phyloP scores from a whole-genome alignment of 192 early-diverging fungal genomes.

The Spizellomyces sp. region DNA sequence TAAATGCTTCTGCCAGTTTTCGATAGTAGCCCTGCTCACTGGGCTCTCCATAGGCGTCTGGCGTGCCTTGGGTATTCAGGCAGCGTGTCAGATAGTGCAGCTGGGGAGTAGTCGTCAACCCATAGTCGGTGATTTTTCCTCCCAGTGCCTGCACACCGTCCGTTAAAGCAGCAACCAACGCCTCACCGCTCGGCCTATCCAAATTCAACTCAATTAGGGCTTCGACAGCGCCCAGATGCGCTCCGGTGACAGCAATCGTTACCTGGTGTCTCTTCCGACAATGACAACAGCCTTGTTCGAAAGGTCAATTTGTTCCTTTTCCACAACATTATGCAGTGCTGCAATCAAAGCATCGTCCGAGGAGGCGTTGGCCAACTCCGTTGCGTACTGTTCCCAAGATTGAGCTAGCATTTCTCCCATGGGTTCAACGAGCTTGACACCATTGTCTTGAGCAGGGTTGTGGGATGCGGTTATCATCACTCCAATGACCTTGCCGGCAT shows the following conservation, averaged over 20 bases:
- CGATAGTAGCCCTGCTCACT: conserved; percentile 89
- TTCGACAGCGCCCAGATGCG: too few species aligned
- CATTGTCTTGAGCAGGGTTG: conserved; percentile 96
- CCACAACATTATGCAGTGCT: conserved; percentile 66
- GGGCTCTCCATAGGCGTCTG: conserved; percentile 83
- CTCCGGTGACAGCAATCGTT: neutral
- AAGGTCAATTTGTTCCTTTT: conserved; percentile 71
- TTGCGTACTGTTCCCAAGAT: conserved; percentile 93
- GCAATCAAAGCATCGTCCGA: conserved; percentile 63
- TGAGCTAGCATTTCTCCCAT: conserved; percentile 98
- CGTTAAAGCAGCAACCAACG: conserved; percentile 76
- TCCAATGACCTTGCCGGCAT: conserved; percentile 83
- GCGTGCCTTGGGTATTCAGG: conserved; percentile 77
- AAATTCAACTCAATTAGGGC: neutral
- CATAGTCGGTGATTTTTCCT: conserved; percentile 74
- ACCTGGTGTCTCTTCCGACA: conserved; percentile 92
- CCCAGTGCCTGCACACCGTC: conserved; percentile 79
- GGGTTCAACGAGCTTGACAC: conserved; percentile 97
- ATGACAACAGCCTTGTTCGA: conserved; percentile 70
- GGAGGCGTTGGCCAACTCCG: conserved; percentile 81
- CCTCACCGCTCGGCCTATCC: conserved; percentile 80
- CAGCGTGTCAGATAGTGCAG: conserved; percentile 93
- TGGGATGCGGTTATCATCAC: conserved; percentile 99
- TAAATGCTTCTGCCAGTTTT: conserved; percentile 86
- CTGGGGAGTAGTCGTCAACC: conserved; percentile 94